Evolutionary conservation across 768 basidiomycete species (phyloP).

Genomic region (Boletus edulis): DNA sequence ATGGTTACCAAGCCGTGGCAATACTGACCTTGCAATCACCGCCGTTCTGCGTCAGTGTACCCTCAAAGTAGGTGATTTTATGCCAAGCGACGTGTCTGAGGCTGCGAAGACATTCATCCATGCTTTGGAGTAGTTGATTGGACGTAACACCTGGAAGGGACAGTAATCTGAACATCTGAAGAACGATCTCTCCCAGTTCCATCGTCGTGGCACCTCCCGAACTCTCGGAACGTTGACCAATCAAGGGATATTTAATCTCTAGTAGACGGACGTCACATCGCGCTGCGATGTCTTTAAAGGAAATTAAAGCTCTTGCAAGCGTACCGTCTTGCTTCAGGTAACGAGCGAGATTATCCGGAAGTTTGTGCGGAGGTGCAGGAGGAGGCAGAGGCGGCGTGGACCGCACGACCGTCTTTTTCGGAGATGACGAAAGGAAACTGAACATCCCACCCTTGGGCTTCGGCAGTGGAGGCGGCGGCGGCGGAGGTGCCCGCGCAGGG

Average conservation of each 20-base stretch:
- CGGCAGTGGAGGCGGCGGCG: slow-evolving; percentile 44
- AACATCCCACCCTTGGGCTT: slow-evolving; percentile 65
- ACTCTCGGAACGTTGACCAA: slow-evolving; percentile 66
- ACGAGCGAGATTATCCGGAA: too few relatives aligned
- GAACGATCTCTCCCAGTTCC: slow-evolving; percentile 82
- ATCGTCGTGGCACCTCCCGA: slow-evolving; percentile 54
- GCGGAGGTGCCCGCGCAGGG: slow-evolving; percentile 42
- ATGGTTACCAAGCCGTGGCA: too few relatives aligned
- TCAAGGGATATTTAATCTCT: slow-evolving; percentile 75
- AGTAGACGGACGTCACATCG: too few relatives aligned
- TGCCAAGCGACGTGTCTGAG: slow-evolving; percentile 91
- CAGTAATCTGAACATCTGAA: slow-evolving; percentile 90
- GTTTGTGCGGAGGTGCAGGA: too few relatives aligned
- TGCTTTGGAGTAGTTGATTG: slow-evolving; percentile 81
- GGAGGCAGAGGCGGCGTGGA: too few relatives aligned
- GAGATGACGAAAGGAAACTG: too few relatives aligned
- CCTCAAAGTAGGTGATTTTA: slow-evolving; percentile 91
- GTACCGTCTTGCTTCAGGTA: too few relatives aligned
- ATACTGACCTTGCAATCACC: too few relatives aligned
- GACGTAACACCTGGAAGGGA: slow-evolving; percentile 79
- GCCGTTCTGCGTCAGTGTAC: slow-evolving; percentile 87
- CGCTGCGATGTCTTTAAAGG: too few relatives aligned
- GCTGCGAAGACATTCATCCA: slow-evolving; percentile 90
- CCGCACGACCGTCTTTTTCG: too few relatives aligned
- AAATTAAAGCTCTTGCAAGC: too few relatives aligned